A percentile compares a stretch with the other conserved stretches of the same genome.
phyloP scores from a whole-genome alignment of 148 eudicot genomes.

The Hydrangea macrophylla region DNA sequence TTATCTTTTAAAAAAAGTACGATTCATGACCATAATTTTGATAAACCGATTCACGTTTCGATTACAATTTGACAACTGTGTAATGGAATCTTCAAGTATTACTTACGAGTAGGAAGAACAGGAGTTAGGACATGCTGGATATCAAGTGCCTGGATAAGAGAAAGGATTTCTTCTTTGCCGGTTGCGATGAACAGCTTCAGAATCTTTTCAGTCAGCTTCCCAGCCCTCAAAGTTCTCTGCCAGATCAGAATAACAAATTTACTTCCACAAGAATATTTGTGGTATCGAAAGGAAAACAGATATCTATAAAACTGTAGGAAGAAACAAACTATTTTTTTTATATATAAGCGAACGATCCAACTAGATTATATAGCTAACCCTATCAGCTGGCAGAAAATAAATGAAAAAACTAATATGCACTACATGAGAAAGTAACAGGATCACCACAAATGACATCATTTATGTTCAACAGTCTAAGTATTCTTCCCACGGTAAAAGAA shows the following conservation, averaged over 20 bases:
- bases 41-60: too few species aligned
- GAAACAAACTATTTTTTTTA: background rate
- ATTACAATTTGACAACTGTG: too few species aligned
- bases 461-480: background rate
- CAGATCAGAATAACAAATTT: constrained; percentile 8
- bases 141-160: constrained; percentile 63
- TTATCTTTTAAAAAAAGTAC: too few species aligned
- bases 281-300: background rate
- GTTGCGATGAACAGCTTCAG: constrained; percentile 75
- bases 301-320: background rate
- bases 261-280: background rate
- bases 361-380: too few species aligned
- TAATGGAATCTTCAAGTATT: background rate
- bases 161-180: constrained; percentile 74
- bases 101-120: constrained; percentile 89
- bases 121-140: constrained; percentile 62
- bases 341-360: background rate
- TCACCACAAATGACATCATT: too few species aligned
- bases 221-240: constrained; percentile 93
- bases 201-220: constrained; percentile 85
- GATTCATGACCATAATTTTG: too few species aligned
- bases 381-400: background rate
- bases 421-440: background rate
- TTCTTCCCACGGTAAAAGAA: background rate
- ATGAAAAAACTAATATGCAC: background rate